Evolutionary conservation across 2,329 filamentous ascomycete genomes (phyloP).

Genomic region (Aspergillus clavatus): DNA sequence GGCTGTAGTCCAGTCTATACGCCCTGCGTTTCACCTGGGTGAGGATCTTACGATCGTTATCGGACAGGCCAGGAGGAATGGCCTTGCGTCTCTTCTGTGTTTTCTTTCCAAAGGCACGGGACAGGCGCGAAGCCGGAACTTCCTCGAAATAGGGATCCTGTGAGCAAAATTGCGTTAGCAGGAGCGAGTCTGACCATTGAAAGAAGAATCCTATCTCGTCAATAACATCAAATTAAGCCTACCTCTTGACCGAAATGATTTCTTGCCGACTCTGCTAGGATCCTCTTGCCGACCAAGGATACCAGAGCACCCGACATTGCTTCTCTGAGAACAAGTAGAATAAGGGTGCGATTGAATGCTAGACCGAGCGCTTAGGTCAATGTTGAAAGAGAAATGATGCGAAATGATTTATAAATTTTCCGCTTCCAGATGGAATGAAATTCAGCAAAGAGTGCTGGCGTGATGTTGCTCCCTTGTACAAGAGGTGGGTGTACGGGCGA

Average conservation of each 20-base stretch:
- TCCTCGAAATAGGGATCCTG: slow-evolving; percentile 92
- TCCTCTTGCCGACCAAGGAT: slow-evolving; percentile 29
- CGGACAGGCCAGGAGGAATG: slow-evolving; percentile 73
- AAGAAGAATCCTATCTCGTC: not conserved
- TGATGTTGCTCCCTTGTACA: not conserved
- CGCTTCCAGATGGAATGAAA: not conserved
- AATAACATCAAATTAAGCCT: slow-evolving; percentile 9
- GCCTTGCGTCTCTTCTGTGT: slow-evolving; percentile 81
- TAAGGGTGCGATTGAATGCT: slow-evolving; percentile 2
- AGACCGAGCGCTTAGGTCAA: not conserved
- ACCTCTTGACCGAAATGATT: slow-evolving; percentile 43
- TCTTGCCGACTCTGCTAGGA: slow-evolving; percentile 35
- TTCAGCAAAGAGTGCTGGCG: not conserved
- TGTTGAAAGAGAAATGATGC: not conserved
- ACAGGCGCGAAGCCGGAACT: slow-evolving; percentile 66
- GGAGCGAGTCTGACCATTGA: slow-evolving; percentile 4
- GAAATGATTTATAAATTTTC: too few species aligned
- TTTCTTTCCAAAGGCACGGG: slow-evolving; percentile 63
- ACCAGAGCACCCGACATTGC: slow-evolving; percentile 26
- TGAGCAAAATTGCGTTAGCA: slow-evolving; percentile 3
- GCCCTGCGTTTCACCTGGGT: slow-evolving; percentile 81
- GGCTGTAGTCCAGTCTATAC: slow-evolving; percentile 76
- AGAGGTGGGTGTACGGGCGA: not conserved
- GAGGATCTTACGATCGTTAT: slow-evolving; percentile 75
- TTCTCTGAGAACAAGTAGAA: not conserved